Conservation (phyloP, 2,329 filamentous ascomycete species). For the Xylariaceae sp. region DNA sequence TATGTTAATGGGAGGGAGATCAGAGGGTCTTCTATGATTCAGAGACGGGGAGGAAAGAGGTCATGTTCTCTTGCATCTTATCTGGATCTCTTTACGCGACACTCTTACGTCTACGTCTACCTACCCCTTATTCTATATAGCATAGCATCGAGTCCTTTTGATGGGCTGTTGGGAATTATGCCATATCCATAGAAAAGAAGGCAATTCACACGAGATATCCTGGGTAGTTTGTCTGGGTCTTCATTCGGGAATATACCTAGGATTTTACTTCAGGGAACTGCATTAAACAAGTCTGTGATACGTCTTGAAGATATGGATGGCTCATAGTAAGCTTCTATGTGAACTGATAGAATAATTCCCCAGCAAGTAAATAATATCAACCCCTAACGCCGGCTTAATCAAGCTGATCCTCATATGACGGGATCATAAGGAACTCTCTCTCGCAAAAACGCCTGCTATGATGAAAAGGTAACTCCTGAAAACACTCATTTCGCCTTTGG, state of each 20-base stretch:
- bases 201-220: neutral
- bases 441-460: neutral
- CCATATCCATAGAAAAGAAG: neutral
- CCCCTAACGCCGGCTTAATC: too few relatives aligned
- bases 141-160: neutral
- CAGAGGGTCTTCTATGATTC: conserved; percentile 2
- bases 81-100: conserved; percentile 1
- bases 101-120: neutral
- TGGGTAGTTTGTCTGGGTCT: neutral
- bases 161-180: neutral
- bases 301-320: neutral
- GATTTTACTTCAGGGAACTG: neutral
- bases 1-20: conserved; percentile 3
- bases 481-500: neutral
- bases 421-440: neutral
- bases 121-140: neutral
- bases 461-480: neutral
- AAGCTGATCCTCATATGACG: neutral
- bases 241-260: neutral
- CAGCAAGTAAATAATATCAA: neutral
- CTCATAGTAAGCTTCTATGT: neutral
- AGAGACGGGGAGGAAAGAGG: neutral
- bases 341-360: neutral
- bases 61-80: conserved; percentile 5
- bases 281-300: neutral